Evolutionary conservation across 441 rosid species (phyloP).

Genomic region (Mallotus japonicus): DNA sequence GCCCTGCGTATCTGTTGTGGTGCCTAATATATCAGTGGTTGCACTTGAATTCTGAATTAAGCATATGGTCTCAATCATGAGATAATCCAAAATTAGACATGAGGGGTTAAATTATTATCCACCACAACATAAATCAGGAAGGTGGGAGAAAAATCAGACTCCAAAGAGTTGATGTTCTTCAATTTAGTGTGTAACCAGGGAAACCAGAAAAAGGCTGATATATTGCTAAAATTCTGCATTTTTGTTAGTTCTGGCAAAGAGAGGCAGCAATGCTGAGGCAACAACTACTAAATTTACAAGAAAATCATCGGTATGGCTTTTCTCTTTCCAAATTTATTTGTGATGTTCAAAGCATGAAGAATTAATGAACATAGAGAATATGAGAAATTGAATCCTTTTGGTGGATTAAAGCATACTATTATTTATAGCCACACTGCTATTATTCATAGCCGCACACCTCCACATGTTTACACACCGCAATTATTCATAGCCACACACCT

Average conservation of each 20-base stretch:
- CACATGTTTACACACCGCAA: neutral
- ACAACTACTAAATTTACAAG: conserved; percentile 77
- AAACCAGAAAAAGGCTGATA: too few relatives aligned
- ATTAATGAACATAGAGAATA: neutral
- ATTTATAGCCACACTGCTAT: neutral
- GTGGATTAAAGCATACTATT: neutral
- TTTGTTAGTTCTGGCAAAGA: conserved; percentile 73
- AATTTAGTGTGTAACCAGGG: too few relatives aligned
- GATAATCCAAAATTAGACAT: neutral
- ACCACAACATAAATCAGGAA: neutral
- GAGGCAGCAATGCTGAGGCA: conserved; percentile 82
- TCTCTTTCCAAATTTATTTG: conserved; percentile 17
- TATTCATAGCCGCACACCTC: neutral
- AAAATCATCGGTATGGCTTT: conserved; percentile 66
- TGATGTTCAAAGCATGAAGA: too few relatives aligned
- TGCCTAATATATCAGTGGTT: neutral
- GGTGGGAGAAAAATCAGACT: neutral
- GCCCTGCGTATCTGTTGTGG: neutral
- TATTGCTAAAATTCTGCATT: conserved; percentile 2
- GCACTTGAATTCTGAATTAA: conserved; percentile 1
- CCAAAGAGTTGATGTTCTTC: neutral
- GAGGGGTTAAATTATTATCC: neutral
- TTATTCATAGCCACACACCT: neutral
- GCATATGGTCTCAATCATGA: neutral
- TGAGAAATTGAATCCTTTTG: neutral